Evolutionary conservation across 2,329 filamentous ascomycete genomes (phyloP), one percentile per base, ranked within the genome.

Genomic region (Arthrinium phaeospermum): DNA sequence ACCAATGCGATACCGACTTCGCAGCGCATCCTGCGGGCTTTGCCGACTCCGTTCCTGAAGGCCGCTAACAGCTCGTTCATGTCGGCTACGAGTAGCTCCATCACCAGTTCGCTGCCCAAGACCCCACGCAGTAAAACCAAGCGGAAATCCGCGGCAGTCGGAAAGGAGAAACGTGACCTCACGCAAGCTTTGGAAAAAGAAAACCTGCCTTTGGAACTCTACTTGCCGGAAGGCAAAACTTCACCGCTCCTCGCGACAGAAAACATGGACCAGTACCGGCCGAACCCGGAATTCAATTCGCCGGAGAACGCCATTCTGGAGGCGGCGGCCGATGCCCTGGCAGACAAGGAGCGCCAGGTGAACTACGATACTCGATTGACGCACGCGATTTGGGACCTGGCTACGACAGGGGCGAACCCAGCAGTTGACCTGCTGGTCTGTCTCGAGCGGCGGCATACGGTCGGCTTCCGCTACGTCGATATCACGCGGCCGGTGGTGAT

Each of bases 11-110:
- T 99, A 64, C 96, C 96, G 4, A 95, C 96, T 7, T 94, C 94
- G 0, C 96, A 99, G 80, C 91, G 94, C 69, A 95, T 99, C 74
- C 89, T 99, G 2, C 91, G 96, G 30, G 94, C 95, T 0, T 86
- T 99, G 0, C 96, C 96, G 0, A 96, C 95, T 0, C 94, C 96
- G 0, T 91, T 99, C 47, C 87, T 99, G 47, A 98, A 95, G 81
- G 95, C 95, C 0, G 96, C 96, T 70, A 99, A 98, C 82, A 96
- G 95, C 61, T 95, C 93, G 73, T 98, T 98, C 83, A 96, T 99
- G 91, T 93, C 91, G 37, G 93, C 95, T 4, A 98, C 95, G 0
- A 97, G 93, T 80, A 94, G 93, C 69, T 96, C 93, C 74, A 91
- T 98, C 74, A 94, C 93, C 0, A 93, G 91, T 71, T 94, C 92